Evolutionary conservation across 2,329 filamentous ascomycete genomes (phyloP), one percentile per base, ranked within the genome.

Genomic region (Pseudocercospora fijiensis): DNA sequence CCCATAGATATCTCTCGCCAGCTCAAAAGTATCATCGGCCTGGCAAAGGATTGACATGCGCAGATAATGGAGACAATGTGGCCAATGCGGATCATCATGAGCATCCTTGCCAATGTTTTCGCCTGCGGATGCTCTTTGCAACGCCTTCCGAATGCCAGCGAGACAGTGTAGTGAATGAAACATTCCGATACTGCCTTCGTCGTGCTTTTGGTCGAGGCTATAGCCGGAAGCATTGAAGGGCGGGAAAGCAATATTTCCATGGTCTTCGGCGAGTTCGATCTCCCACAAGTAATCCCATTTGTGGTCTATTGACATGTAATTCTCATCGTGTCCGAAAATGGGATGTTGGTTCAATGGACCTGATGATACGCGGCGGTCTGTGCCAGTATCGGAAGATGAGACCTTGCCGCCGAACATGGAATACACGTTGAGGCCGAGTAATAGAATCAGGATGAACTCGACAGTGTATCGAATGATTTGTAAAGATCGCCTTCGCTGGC

Each of bases 291-390:
- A 30, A 28, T 63, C 61, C 26, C 49, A 63, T 45, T 63, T 53
- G 27, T 58, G 33, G 41, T 63, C 61, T 4, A 63, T 57, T 7
- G 61, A 63, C 61, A 63, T 63, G 47, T 57, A 63, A n/a, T 52
- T 57, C 61, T 51, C 49, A 26, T 63, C 61, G 24, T 41, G 33
- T 8, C 61, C 61, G 28, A 56, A 63, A 28, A 37, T 56, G 53
- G 53, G 53, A n/a, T 56, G 53, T 37, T 56, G 53, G 53, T 56
- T 37, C 9, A 56, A 18, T 7, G 53, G 53, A 9, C 53, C 53
- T 27, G 53, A 56, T 20, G 53, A 56, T 56, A 56, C 53, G 18
- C 53, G 53, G 18, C 18, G 27, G 18, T 56, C 53, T 24, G 53
- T 56, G 3, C 53, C 53, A 22, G 53, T 56, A 8, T 56, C 53